Base-by-base conservation (phyloP, 106 monocot species). In the Dioscorea dumetorum region DNA sequence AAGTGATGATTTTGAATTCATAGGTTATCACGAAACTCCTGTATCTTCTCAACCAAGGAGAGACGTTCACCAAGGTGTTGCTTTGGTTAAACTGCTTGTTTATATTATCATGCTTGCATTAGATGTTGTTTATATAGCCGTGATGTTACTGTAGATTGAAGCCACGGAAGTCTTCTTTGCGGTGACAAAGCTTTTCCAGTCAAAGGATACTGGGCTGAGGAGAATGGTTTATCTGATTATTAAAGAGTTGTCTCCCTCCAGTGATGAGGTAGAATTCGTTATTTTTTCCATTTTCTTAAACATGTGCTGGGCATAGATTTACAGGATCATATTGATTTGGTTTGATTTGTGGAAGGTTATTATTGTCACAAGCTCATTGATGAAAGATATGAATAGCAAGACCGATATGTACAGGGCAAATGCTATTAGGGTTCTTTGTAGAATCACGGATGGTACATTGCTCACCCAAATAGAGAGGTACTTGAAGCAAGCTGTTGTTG, bases 351-450 rank as follows among this genome's bases (percentile, higher is more conserved):
- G 56, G 60, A 66, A 99, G 99, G 99, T 93, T 64, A 93, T 99
- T 66, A 99, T 99, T 65, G 99, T 99, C 74, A 99, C 99, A 10
- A 99, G 99, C 57, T 99, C 99, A 12, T 74, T 99, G 75, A 99
- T 99, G 99, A 99, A 99, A 73, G 99, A 99, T 63, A 99, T 99
- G 99, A 99, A 90, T 70, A 99, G 99, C 72, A 99, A 93, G 81
- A 99, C 87, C 5, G 99, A 99, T 67, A 99, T 93, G 99, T 99
- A 99, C 67, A 73, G 99, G 62, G 99, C 99, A 28, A 99, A 99
- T 83, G 99, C 99, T 17, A 99, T 99, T 57, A 68, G 99, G 56
- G 99, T 99, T 75, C 89, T 99, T 49, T 93, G 90, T 72, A 88
- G 99, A 75, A 99, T 99, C 22, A 99, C 80, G 20, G 99, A 99